Conservation (phyloP, 169 alveolate genomes). For the Eimeria necatrix region DNA sequence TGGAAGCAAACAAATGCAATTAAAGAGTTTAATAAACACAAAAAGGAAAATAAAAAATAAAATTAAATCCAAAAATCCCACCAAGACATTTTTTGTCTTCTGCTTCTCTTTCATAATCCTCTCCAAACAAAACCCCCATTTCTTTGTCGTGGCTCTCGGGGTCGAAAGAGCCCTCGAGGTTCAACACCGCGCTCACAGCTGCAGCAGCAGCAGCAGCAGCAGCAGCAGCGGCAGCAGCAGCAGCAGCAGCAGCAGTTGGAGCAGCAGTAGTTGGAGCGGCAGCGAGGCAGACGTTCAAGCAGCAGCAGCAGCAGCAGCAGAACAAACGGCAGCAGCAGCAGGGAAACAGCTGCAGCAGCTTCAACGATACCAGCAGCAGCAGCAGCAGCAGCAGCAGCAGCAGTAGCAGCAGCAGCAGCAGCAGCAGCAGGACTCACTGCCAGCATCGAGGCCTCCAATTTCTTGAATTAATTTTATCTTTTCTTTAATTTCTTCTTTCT, state of each 20-base stretch:
- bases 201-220: not conserved
- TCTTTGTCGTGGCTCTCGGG: constrained; percentile 89
- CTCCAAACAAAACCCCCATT: constrained; percentile 89
- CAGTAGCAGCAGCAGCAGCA: not conserved
- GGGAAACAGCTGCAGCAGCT: too few relatives aligned
- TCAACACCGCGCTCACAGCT: constrained; percentile 54
- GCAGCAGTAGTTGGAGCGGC: too few relatives aligned
- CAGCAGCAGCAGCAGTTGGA: too few relatives aligned
- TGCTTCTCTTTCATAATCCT: constrained; percentile 88
- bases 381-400: not conserved
- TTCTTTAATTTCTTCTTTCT: constrained; percentile 89
- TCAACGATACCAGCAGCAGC: too few relatives aligned
- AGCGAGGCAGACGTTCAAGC: too few relatives aligned
- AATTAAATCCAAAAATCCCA: not conserved
- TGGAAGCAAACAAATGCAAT: too few relatives aligned
- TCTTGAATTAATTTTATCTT: constrained; percentile 86
- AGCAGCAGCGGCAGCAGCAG: too few relatives aligned
- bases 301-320: too few relatives aligned
- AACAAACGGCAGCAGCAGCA: too few relatives aligned
- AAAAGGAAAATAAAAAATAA: too few relatives aligned
- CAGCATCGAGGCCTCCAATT: constrained; percentile 85
- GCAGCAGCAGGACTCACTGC: constrained; percentile 64
- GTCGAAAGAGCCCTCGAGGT: constrained; percentile 88
- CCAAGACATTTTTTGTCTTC: constrained; percentile 59
- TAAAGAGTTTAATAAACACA: too few relatives aligned